A percentile compares a stretch with the other conserved stretches of the same genome.
Conservation (phyloP, 2,329 filamentous ascomycete species). For the Calonectria hawksworthii region DNA sequence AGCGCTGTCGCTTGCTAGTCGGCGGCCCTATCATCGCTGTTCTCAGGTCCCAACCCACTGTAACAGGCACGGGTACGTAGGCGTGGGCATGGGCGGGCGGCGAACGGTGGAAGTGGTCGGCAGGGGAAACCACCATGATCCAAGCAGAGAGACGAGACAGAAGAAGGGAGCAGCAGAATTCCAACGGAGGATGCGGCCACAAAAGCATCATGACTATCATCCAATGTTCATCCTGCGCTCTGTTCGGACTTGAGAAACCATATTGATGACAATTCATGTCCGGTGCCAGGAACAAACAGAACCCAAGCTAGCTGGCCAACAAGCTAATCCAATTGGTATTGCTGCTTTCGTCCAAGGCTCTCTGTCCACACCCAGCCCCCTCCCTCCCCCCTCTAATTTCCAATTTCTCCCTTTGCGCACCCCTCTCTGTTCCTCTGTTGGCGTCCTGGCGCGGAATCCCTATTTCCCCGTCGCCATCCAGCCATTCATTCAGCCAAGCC, state of each 20-base stretch:
- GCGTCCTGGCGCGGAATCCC: slow-evolving; percentile 34
- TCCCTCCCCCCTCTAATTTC: slow-evolving; percentile 27
- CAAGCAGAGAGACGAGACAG: neutral
- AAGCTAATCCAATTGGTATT: slow-evolving; percentile 1
- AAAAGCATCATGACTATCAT: neutral
- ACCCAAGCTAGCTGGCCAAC: neutral
- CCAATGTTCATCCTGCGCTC: neutral
- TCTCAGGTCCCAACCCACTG: neutral
- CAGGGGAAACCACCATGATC: neutral
- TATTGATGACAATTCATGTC: neutral
- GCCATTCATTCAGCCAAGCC: slow-evolving; percentile 15
- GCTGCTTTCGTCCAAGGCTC: slow-evolving; percentile 7
- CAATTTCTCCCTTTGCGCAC: slow-evolving; percentile 29
- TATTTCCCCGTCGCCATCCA: slow-evolving; percentile 34
- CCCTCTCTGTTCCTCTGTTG: slow-evolving; percentile 23
- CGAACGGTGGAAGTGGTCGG: neutral
- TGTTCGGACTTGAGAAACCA: neutral
- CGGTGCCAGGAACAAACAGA: slow-evolving; percentile 3
- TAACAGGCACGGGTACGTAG: neutral
- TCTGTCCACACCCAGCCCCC: slow-evolving; percentile 23
- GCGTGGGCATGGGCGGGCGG: neutral
- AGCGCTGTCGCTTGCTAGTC: slow-evolving; percentile 17
- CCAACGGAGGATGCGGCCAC: neutral
- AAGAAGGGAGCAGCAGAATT: neutral
- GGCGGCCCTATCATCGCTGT: slow-evolving; percentile 4